phyloP scores from a whole-genome alignment of 371 early-diverging fungal species.

The Phascolomyces articulosus region DNA sequence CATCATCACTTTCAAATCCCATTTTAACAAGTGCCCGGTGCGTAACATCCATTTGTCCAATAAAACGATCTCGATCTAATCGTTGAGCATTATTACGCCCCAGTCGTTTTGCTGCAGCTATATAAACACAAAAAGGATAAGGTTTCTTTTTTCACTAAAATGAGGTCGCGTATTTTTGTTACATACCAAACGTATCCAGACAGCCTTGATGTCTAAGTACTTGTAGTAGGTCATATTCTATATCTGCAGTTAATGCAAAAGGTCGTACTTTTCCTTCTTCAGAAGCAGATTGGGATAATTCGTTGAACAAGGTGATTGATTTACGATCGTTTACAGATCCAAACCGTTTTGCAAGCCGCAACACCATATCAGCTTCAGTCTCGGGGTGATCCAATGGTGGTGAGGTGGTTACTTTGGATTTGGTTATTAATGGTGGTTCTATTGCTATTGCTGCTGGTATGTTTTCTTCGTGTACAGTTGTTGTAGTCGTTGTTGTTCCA shows the following conservation, averaged over 20 bases:
- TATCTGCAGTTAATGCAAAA: conserved; percentile 12
- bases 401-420: neutral
- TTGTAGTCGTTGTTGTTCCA: neutral
- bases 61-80: conserved; percentile 36
- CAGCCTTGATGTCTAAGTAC: conserved; percentile 14
- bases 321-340: conserved; percentile 12
- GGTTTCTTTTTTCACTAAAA: no score
- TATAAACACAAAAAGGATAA: neutral
- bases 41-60: conserved; percentile 54
- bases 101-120: neutral
- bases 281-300: neutral
- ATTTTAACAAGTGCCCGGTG: conserved; percentile 52
- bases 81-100: neutral
- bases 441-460: neutral
- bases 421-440: neutral
- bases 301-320: conserved; percentile 4
- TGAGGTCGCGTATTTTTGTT: no score
- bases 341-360: conserved; percentile 7
- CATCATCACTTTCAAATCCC: conserved; percentile 50
- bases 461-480: neutral
- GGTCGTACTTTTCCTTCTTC: conserved; percentile 1
- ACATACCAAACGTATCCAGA: conserved; percentile 10
- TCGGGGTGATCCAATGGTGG: conserved; percentile 13
- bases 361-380: neutral
- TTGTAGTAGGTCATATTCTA: conserved; percentile 30